Evolutionary conservation across 2,329 filamentous ascomycete genomes (phyloP), one percentile per base, ranked within the genome.

Genomic region (Drechslera avenae): DNA sequence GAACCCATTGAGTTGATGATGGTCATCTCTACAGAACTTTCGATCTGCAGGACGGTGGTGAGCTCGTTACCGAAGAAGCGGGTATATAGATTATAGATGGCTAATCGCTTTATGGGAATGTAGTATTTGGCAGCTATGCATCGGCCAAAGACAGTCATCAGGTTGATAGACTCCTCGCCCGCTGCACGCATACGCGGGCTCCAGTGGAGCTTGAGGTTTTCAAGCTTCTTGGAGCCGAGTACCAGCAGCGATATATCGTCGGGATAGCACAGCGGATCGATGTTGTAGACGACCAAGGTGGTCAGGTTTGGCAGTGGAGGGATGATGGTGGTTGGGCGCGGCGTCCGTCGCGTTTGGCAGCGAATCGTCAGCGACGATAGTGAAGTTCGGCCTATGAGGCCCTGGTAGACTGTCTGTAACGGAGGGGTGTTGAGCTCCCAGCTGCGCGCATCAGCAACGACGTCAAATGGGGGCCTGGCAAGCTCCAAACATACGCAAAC

Each of bases 381-480:
- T 1, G 76, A 71, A 9, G 44, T 26, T 46, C 78, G 75, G 48
- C 77, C 71, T 3, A 76, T 71, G n/a, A 86, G 74, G 8, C 82
- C 82, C 53, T 80, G 72, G 67, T 85, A 86, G 30, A 86, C 74
- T 1, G 81, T 83, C 58, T 81, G 78, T 50, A 86, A 67, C 43
- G 84, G 81, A 58, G 86, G 85, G 17, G 80, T 83, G 62, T 81
- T 82, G 28, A 87, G 75, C 55, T 85, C 79, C 84, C 84, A 87
- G 64, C 78, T 80, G 47, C 21, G 41, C 21, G 28, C n/a, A 50
- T 68, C 52, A 69, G 65, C 54, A 52, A 4, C 26, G 19, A 16
- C 32, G 28, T 4, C 4, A 3, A n/a, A 26, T 9, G 16, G 3
- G 10, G 14, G 12, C n/a, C n/a, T n/a, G n/a, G n/a, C n/a, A n/a